Base-by-base conservation (phyloP, 441 rosid genomes). In the Pelargonium australe region DNA sequence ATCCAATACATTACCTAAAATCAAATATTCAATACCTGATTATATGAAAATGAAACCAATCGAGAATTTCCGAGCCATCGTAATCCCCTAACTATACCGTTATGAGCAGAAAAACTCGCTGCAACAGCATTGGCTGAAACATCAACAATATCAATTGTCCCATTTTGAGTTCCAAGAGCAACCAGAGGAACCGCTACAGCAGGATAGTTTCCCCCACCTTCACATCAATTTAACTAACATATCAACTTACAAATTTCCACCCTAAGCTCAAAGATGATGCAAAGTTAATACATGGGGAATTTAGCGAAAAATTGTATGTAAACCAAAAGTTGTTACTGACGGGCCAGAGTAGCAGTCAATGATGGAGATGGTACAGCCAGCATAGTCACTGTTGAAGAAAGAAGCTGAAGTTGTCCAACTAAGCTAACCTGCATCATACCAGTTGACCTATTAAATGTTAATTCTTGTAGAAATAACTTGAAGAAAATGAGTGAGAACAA, bases 31-130 rank as follows among this genome's bases (percentile, higher is more conserved):
- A 43, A 31, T 81, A 94, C 98, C 96, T 91, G 99, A 75, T 69
- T 92, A 80, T 85, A 87, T 53, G 99, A 95, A 87, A 87, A 92
- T 66, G 97, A 95, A 79, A 95, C 97, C 71, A 95, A 76, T 83
- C 97, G 87, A 75, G 97, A 90, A 81, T 95, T 95, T 72, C 97
- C 99, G 77, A 95, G 97, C 97, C 97, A 95, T 20, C 99, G 84
- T 76, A 95, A 84, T 68, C 99, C 97, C 82, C 96, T 85, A 73
- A 95, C 94, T 44, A 82, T 81, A 65, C 88, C 78, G 76, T 68
- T 82, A 80, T 92, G 99, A 80, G 85, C 99, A 3, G 87, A 82
- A 81, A 91, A 87, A 80, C 96, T 90, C 9, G 89, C 86, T 2
- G 99, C 85, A 75, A 95, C 88, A 72, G 99, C 94, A 84, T 92